A percentile compares a stretch with the other conserved stretches of the same genome.
Conservation (phyloP, 305 asterid genomes). For the Rubia balearica region DNA sequence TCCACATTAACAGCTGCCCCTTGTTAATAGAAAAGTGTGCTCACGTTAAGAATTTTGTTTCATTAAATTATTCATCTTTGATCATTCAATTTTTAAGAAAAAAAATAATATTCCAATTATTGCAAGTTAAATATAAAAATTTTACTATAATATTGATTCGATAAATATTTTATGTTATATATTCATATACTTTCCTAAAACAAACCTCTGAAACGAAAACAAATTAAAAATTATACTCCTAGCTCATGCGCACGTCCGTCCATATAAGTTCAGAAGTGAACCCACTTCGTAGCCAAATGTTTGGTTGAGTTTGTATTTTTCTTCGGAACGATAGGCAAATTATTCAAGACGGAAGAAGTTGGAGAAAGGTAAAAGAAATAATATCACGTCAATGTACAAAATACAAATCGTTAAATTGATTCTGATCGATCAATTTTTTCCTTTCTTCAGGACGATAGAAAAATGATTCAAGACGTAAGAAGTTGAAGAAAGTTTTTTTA, state of each 20-base stretch:
- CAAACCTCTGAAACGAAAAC: too few species aligned
- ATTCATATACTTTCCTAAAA: too few species aligned
- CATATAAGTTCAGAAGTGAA: background rate
- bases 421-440: background rate
- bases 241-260: background rate
- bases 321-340: background rate
- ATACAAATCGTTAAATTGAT: background rate
- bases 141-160: too few species aligned
- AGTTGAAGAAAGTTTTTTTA: background rate
- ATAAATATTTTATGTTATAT: too few species aligned
- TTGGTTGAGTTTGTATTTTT: background rate
- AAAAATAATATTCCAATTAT: too few species aligned
- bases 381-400: background rate
- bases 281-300: background rate
- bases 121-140: too few species aligned
- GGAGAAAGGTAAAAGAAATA: background rate
- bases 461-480: background rate
- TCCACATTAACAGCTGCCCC: too few species aligned
- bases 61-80: too few species aligned
- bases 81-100: too few species aligned
- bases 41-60: too few species aligned
- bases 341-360: background rate
- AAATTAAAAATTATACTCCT: background rate
- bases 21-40: too few species aligned
- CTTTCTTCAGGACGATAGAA: background rate